phyloP scores from a whole-genome alignment of 306 rosid species.

The Lithocarpus polystachyus region DNA sequence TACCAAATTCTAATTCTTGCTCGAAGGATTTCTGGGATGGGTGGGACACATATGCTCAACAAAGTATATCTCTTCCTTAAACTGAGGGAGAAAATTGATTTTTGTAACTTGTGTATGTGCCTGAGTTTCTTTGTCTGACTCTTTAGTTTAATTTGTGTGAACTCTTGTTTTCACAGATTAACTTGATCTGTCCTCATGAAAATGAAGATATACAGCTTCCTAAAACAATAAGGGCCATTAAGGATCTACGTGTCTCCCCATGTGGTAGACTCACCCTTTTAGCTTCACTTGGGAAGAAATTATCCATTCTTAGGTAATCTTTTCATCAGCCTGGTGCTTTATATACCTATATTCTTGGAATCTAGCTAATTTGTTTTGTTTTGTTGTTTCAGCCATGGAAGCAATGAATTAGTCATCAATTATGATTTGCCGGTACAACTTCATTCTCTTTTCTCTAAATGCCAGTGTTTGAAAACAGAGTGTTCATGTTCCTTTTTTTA shows the following conservation, averaged over 20 bases:
- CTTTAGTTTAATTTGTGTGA: neutral
- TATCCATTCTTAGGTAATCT: conserved; percentile 15
- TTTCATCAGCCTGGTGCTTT: neutral
- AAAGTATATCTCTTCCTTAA: conserved; percentile 2
- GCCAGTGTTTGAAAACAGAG: too few species aligned
- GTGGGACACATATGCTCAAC: conserved; percentile 17
- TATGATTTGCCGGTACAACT: conserved; percentile 9
- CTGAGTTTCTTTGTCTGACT: neutral
- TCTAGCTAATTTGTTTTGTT: neutral
- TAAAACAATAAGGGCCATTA: conserved; percentile 2
- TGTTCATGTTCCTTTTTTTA: too few species aligned
- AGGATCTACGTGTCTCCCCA: conserved; percentile 12
- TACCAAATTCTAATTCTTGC: conserved; percentile 12
- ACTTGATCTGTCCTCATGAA: neutral
- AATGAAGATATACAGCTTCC: conserved; percentile 19
- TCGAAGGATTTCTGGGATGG: conserved; percentile 13
- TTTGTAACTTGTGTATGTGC: too few species aligned
- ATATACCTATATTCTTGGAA: neutral
- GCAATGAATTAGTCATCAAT: conserved; percentile 4
- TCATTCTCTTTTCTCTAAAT: neutral
- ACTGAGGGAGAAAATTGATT: neutral
- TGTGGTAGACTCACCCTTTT: conserved; percentile 20
- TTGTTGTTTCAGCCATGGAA: conserved; percentile 15
- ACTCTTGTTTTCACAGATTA: neutral
- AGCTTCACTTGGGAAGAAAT: conserved; percentile 21